Evolutionary conservation across 805 yeast genomes (phyloP), one percentile per base, ranked within the genome.

Genomic region (Starmerella davenportii): DNA sequence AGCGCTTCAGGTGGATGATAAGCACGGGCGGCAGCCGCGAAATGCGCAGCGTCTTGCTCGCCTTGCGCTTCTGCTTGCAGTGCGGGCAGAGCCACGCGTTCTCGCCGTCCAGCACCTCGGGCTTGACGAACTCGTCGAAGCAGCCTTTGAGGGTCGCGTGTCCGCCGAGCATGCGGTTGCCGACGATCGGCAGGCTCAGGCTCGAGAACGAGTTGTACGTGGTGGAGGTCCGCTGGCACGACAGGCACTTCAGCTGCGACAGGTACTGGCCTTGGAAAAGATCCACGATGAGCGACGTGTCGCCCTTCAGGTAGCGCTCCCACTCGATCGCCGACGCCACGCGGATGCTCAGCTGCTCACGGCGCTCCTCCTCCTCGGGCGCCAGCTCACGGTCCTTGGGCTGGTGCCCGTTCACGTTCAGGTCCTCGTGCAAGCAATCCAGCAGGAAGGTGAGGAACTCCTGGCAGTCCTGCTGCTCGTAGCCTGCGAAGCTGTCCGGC

Each of bases 261-360:
- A 78, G 66, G 50, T 76, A 79, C 57, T 85, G 95, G 1, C 95
- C 96, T 53, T 81, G 93, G 54, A 81, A 81, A 37, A 72, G 67
- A 47, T 79, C 85, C 2, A 79, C 90, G 19, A 85, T 68, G 1
- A 76, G 66, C 30, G 94, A 81, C 46, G 76, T 74, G 53, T 85
- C 82, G 17, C 79, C 68, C 41, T 73, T 74, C 39, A 81, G 60
- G 53, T 82, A 82, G 41, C 92, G 62, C 51, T 80, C 93, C 96
- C 96, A 85, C 54, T 85, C 95, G 36, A 82, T 71, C 0, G 90
- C 70, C 0, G 93, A 75, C 0, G 93, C 95, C 20, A 79, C 63
- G 41, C 94, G 65, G 2, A 82, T 65, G 0, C 92, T 78, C 51
- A 81, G 57, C 21, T 58, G 58, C 52, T 85, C 96, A 33, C 95